A percentile compares a stretch with the other conserved stretches of the same genome.
Conservation (phyloP, 73 alveolate genomes). For the Symbiodinium pilosum region DNA sequence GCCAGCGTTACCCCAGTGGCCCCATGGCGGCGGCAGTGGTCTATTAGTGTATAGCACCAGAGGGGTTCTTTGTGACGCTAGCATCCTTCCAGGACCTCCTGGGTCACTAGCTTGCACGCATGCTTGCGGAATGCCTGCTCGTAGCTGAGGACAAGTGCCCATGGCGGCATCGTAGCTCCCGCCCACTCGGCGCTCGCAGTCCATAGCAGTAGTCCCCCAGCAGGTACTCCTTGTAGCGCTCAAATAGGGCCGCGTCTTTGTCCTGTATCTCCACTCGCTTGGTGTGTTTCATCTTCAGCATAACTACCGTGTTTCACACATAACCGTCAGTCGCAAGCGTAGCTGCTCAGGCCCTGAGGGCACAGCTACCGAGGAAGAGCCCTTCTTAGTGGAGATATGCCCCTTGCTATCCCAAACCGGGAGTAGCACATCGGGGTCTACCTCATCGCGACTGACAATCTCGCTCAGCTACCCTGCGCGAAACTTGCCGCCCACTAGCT, state of each 20-base stretch:
- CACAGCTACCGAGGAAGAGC: no score
- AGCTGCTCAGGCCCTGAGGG: no score
- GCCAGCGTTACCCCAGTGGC: no score
- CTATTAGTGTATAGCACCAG: no score
- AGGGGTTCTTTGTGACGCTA: no score
- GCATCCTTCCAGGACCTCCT: no score
- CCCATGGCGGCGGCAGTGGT: no score
- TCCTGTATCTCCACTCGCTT: not conserved
- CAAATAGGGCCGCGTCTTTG: not conserved
- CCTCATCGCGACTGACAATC: not conserved
- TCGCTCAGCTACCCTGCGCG: not conserved
- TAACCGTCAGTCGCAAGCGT: no score
- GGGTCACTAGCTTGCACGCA: not conserved
- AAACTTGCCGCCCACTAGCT: not conserved
- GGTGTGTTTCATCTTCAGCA: not conserved
- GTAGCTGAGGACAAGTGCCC: not conserved
- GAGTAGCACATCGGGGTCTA: not conserved
- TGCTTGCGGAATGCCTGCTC: not conserved
- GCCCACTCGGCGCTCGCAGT: not conserved
- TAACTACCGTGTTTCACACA: not conserved
- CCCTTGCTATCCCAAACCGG: constrained; percentile 9
- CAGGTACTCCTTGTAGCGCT: not conserved
- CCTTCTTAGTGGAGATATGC: not conserved
- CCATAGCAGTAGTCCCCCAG: constrained; percentile 25
- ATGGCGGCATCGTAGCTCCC: not conserved